Conservation (phyloP, 768 basidiomycete genomes). For the Gautieria morchelliformis region DNA sequence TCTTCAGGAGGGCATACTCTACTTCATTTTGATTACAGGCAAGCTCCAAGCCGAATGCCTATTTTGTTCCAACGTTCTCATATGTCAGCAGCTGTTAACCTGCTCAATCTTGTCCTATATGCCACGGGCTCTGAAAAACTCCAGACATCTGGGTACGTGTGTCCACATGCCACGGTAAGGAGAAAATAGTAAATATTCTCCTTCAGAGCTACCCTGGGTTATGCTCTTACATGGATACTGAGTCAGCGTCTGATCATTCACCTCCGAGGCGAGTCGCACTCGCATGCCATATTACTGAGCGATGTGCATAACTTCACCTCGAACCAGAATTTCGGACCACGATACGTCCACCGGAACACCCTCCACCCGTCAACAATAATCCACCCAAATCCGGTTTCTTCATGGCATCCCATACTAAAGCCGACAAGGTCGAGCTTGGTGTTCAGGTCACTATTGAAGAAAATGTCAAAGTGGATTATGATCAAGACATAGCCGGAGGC, state of each 20-base stretch:
- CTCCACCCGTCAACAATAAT: background rate
- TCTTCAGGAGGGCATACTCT: constrained; percentile 3
- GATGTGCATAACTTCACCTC: too few species aligned
- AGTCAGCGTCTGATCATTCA: constrained; percentile 49
- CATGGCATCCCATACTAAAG: background rate
- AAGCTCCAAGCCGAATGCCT: background rate
- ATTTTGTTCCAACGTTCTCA: background rate
- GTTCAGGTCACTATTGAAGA: background rate
- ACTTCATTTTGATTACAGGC: constrained; percentile 4
- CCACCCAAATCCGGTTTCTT: background rate
- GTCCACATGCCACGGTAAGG: background rate
- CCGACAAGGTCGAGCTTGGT: background rate
- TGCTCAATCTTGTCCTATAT: constrained; percentile 3
- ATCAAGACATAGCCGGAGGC: background rate
- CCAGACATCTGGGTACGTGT: constrained; percentile 5
- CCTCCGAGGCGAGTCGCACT: constrained; percentile 44
- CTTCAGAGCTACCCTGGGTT: too few species aligned
- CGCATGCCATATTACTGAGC: too few species aligned
- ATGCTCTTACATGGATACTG: too few species aligned
- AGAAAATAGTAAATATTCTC: too few species aligned
- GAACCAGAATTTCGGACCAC: too few species aligned
- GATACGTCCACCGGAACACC: too few species aligned
- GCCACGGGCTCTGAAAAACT: background rate
- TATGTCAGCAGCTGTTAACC: background rate
- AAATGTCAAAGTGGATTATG: background rate